These are phyloP conservation scores for Berberis thunbergii DNA, from an alignment of 164 flowering plant genomes.

Conservation along the genomic window DNA sequence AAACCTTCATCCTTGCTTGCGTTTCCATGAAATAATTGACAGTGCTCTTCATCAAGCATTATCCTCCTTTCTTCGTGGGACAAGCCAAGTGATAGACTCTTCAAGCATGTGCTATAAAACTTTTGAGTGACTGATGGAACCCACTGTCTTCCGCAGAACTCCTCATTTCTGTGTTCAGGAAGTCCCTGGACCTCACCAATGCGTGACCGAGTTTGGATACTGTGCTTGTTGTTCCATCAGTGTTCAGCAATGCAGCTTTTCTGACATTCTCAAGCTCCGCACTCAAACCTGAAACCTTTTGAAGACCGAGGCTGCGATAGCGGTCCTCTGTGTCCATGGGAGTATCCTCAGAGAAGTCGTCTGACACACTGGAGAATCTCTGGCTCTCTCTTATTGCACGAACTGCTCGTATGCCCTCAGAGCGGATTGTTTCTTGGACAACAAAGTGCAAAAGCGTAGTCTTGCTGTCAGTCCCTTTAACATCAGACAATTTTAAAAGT, in stretches of 20 bases:
- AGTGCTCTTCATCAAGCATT: conserved; percentile 59
- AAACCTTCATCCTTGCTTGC: conserved; percentile 80
- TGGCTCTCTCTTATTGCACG: conserved; percentile 42
- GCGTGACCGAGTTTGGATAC: conserved; percentile 45
- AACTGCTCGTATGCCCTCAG: conserved; percentile 80
- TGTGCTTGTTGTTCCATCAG: conserved; percentile 48
- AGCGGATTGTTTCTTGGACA: conserved; percentile 79
- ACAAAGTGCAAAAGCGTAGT: conserved; percentile 91
- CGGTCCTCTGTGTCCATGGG: conserved; percentile 38
- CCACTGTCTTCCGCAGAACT: conserved; percentile 34
- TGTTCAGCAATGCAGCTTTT: conserved; percentile 70
- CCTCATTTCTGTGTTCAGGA: conserved; percentile 49
- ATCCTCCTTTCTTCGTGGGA: conserved; percentile 86
- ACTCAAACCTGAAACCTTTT: conserved; percentile 59
- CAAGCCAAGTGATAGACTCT: conserved; percentile 37
- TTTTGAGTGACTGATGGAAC: conserved; percentile 35
- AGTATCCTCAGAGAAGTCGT: conserved; percentile 35
- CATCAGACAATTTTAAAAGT: conserved; percentile 78
- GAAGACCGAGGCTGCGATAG: conserved; percentile 65
- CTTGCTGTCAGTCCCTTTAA: conserved; percentile 84
- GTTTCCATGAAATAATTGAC: conserved; percentile 86
- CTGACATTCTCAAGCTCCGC: conserved; percentile 65
- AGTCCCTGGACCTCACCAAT: conserved; percentile 36
- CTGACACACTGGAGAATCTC: conserved; percentile 49
- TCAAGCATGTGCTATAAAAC: conserved; percentile 68